Base-by-base conservation (phyloP, 1,284 basidiomycete genomes). In the Leccinum fuscescens region DNA sequence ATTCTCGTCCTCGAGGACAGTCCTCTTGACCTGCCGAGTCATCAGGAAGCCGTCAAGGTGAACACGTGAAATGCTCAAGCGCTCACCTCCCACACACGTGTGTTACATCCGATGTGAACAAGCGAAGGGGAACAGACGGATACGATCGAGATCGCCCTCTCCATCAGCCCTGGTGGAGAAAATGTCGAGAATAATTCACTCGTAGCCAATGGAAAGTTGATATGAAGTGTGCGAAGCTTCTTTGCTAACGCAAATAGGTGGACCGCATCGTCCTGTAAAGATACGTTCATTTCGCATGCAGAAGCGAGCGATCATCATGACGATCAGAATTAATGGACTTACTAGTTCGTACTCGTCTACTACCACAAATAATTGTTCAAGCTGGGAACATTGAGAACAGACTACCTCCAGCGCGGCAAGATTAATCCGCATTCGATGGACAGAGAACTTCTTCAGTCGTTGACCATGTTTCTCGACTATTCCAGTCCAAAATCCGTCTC, bases 321-420 rank as follows among this genome's bases (percentile, higher is more conserved):
- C 11, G 42, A 20, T 20, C 42, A 12, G 17, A 44, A 20, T 44
- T 20, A 44, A 56, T 33, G 27, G 20, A 74, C 78, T 52, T 64
- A 87, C 88, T 66, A 87, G 59, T 29, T 79, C 76, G 14, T 65
- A 66, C 14, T 77, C 78, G 48, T 82, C 77, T 15, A 83, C 70
- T 0, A 84, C 82, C 8, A 90, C 71, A 67, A 88, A 90, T 5
- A 90, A 69, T 63, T 88, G 79, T 63, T 87, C 80, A 6, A 92
- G 77, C 7, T 68, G 70, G 0, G 71, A 61, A 62, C 88, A 89
- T 17, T 75, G 70, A 6, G 65, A 63, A 65, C 88, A 90, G 15
- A 91, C 80, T 20, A 79, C 74, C n/a, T 74, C 71, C 35, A 92
- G 76, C 0, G 79, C 76, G 15, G 70, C 70, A 20, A 84, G 67